These are phyloP conservation scores for Wallacemonas sp. DNA, from an alignment of 208 protist genomes.

Conservation along the genomic window DNA sequence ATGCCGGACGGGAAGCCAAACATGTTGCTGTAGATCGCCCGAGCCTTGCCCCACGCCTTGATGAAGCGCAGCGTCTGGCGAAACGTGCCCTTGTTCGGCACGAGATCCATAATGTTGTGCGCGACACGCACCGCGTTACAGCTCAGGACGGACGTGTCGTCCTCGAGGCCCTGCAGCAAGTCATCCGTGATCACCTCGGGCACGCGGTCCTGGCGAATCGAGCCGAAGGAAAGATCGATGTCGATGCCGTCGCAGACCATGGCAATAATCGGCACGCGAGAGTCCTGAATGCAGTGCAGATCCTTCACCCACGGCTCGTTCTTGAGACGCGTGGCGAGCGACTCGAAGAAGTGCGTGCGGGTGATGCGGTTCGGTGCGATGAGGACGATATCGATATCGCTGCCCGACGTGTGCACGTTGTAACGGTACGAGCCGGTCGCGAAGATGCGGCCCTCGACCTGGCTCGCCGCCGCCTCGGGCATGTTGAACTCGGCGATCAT, in stretches of 20 bases:
- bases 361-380: slow-evolving; percentile 93
- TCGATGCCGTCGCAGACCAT: slow-evolving; percentile 96
- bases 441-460: slow-evolving; percentile 95
- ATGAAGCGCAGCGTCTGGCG: slow-evolving; percentile 95
- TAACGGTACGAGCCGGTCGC: slow-evolving; percentile 98
- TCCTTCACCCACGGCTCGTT: slow-evolving; percentile 81
- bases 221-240: slow-evolving; percentile 97
- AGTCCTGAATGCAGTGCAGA: slow-evolving; percentile 91
- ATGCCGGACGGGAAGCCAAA: slow-evolving; percentile 98
- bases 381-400: slow-evolving; percentile 98
- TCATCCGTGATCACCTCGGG: slow-evolving; percentile 94
- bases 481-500: slow-evolving; percentile 92
- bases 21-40: slow-evolving; percentile 96
- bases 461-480: slow-evolving; percentile 74
- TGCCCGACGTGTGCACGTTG: slow-evolving; percentile 95
- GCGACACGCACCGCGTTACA: slow-evolving; percentile 97
- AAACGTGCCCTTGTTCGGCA: slow-evolving; percentile 95
- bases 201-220: slow-evolving; percentile 86
- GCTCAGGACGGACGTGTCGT: slow-evolving; percentile 93
- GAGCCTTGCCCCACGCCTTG: slow-evolving; percentile 96
- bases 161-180: slow-evolving; percentile 87
- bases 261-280: slow-evolving; percentile 96
- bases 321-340: slow-evolving; percentile 79
- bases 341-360: slow-evolving; percentile 94
- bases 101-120: slow-evolving; percentile 96